Base-by-base conservation (phyloP, 441 rosid species). In the Pelargonium myrrhifolium region DNA sequence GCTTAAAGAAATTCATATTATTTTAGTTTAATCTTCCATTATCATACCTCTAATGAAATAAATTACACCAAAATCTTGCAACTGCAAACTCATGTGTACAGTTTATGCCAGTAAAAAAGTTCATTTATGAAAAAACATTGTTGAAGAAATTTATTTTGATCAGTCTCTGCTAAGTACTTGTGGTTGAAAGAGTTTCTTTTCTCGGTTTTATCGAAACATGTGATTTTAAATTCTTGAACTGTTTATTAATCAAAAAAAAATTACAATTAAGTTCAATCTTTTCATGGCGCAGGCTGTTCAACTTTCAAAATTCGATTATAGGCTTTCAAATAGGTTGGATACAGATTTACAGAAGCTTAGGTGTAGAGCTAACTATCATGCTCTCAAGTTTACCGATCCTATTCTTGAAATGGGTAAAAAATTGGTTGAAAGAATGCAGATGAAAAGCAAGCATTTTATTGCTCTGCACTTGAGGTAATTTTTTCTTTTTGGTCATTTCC, bases 381-480 rank as follows among this genome's bases (percentile, higher is more conserved):
- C 97, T 45, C 83, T 95, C 28, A 89, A 80, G 81, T 95, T 92
- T 69, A 89, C 95, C 8, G 81, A 85, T 73, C 82, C 98, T 63
- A 95, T 95, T 66, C 82, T 65, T 67, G 65, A 81, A 77, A 84
- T 90, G 97, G 98, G 98, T 3, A 81, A 83, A 62, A 79, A 68
- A 42, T 73, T 95, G 67, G 95, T 90, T 26, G 75, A 73, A 43
- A 82, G 87, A 78, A 92, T 95, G 99, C 76, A 87, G 82, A 69
- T 75, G 75, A 90, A 73, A 81, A 85, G 87, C 85, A 82, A 86
- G 68, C 89, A 85, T 79, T 95, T 67, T 73, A 87, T 95, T 63
- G 95, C 98, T 47, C 80, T 95, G 81, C 99, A 95, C 79, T 83
- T 95, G 64, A 89, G 99, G 99, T 89, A 42, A 82, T n/a, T n/a